phyloP scores from a whole-genome alignment of 176 grass and related monocot species.

The Zea luxurians region DNA sequence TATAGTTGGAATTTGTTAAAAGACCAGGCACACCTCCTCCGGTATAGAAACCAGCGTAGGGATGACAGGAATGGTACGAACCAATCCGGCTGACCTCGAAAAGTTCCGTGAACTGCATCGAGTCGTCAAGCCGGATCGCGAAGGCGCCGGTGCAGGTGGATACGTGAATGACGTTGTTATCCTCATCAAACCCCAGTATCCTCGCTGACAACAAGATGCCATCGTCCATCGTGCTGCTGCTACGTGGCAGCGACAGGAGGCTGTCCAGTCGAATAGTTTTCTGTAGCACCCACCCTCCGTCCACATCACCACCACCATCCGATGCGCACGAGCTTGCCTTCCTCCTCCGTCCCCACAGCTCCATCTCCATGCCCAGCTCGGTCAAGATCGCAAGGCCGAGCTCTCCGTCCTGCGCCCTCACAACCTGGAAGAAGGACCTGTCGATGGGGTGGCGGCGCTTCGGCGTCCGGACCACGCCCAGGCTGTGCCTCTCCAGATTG shows the following conservation, averaged over 20 bases:
- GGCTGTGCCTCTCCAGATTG: not conserved
- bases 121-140: conserved; percentile 2
- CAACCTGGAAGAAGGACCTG: not conserved
- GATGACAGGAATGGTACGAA: not conserved
- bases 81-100: not conserved
- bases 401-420: not conserved
- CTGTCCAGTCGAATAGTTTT: not conserved
- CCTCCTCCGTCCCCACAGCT: not conserved
- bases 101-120: not conserved
- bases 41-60: conserved; percentile 24
- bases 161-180: not conserved
- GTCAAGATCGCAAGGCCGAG: not conserved
- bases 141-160: not conserved
- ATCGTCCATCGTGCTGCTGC: not conserved
- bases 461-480: not conserved
- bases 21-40: not conserved
- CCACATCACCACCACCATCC: not conserved
- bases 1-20: not conserved
- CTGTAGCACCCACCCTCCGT: not conserved
- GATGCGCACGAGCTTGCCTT: not conserved
- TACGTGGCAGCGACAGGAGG: not conserved
- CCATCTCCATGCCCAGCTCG: not conserved
- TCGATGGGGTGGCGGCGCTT: not conserved
- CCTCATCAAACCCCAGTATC: conserved; percentile 20
- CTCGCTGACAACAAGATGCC: too few species aligned